These are phyloP conservation scores for Penicillium hordei DNA, from an alignment of 2,329 filamentous ascomycete genomes.

Conservation along the genomic window DNA sequence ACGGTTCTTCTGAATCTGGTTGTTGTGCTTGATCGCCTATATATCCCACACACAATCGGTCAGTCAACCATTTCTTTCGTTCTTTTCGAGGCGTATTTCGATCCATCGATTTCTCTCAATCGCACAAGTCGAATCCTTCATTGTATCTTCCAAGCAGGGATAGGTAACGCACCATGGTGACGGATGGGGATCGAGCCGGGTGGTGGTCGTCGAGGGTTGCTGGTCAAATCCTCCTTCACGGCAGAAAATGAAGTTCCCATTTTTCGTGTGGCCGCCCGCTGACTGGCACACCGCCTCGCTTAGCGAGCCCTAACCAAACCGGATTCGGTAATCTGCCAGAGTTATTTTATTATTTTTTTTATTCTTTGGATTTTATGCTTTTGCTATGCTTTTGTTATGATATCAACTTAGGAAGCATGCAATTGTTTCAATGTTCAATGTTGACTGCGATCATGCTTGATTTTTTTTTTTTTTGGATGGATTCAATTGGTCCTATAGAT, in stretches of 20 bases:
- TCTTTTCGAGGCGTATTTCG: constrained; percentile 8
- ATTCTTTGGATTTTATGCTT: background rate
- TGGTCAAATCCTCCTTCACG: constrained; percentile 46
- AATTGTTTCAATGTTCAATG: background rate
- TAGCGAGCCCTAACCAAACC: constrained; percentile 45
- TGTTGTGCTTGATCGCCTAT: constrained; percentile 99
- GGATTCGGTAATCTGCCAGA: constrained; percentile 26
- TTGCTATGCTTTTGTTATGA: background rate
- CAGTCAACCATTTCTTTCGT: constrained; percentile 23
- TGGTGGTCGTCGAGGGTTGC: constrained; percentile 48
- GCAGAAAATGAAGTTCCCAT: constrained; percentile 36
- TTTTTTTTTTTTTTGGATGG: background rate
- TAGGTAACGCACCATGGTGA: constrained; percentile 50
- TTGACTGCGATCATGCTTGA: background rate
- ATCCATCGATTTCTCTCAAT: constrained; percentile 12
- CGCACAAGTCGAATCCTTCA: constrained; percentile 15
- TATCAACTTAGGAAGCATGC: background rate
- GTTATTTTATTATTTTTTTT: constrained; percentile 1
- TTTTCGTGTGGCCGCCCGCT: constrained; percentile 46
- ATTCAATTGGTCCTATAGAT: background rate
- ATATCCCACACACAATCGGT: constrained; percentile 33
- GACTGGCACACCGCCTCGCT: constrained; percentile 43
- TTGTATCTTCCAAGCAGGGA: constrained; percentile 16
- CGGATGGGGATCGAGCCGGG: constrained; percentile 54
- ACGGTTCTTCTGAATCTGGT: constrained; percentile 97